These are phyloP conservation scores for Aspergillus fischeri DNA, from an alignment of 2,329 filamentous ascomycete genomes.

Conservation along the genomic window DNA sequence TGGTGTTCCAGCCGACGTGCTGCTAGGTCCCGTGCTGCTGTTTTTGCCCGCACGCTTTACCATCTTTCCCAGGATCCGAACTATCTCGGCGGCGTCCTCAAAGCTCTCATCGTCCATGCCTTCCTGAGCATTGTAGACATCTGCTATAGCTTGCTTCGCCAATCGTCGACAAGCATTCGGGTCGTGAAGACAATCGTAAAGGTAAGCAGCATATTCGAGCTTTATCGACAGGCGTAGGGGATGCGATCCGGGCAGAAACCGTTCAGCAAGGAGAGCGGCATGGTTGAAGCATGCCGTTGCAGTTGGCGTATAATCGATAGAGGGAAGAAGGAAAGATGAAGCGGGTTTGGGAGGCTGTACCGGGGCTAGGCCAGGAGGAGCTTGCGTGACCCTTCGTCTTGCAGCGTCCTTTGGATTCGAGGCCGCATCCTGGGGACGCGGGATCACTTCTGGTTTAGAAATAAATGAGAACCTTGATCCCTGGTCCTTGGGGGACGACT, in stretches of 20 bases:
- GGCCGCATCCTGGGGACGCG: constrained; percentile 3
- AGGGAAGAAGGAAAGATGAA: constrained; percentile 74
- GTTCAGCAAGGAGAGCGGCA: constrained; percentile 69
- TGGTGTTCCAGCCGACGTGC: constrained; percentile 19
- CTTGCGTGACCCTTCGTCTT: constrained; percentile 8
- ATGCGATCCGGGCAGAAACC: constrained; percentile 78
- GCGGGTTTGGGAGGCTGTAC: constrained; percentile 36
- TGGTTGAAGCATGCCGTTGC: constrained; percentile 77
- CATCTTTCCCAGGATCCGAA: constrained; percentile 81
- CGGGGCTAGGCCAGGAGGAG: constrained; percentile 37
- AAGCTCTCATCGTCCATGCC: constrained; percentile 96
- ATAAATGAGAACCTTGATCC: constrained; percentile 16
- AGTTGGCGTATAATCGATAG: constrained; percentile 75
- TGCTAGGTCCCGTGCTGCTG: constrained; percentile 32
- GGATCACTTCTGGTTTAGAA: constrained; percentile 13
- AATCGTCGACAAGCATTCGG: constrained; percentile 68
- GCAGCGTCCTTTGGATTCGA: neutral
- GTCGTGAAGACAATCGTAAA: constrained; percentile 90
- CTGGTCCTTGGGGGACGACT: constrained; percentile 15
- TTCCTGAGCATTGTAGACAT: constrained; percentile 87
- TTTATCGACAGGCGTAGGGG: constrained; percentile 85
- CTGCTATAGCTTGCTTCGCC: constrained; percentile 77
- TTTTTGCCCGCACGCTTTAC: constrained; percentile 65
- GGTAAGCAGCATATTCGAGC: constrained; percentile 86
- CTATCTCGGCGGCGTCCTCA: constrained; percentile 81